Conservation (phyloP, 164 flowering plant genomes). For the Tinospora cordifolia region DNA sequence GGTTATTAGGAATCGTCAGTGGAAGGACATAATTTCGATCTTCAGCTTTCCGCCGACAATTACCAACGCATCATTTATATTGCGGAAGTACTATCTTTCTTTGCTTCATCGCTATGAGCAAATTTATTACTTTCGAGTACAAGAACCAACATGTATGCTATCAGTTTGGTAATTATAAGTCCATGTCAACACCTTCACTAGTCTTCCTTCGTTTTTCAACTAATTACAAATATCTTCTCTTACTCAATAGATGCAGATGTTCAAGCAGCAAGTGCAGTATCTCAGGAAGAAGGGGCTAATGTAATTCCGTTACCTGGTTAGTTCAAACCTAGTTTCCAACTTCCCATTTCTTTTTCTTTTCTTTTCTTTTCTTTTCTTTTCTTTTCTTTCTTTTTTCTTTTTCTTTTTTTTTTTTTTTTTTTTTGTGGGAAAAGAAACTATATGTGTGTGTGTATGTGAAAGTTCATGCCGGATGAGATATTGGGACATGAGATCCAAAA, state of each 20-base stretch:
- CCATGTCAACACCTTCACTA: background rate
- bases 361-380: background rate
- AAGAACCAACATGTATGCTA: slow-evolving; percentile 35
- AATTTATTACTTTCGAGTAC: slow-evolving; percentile 52
- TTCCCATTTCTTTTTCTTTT: background rate
- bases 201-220: background rate
- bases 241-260: slow-evolving; percentile 18
- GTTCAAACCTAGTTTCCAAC: background rate
- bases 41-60: slow-evolving; percentile 61
- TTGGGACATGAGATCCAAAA: no score
- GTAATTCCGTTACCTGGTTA: slow-evolving; percentile 25
- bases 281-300: slow-evolving; percentile 21
- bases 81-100: slow-evolving; percentile 62
- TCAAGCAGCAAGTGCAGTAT: slow-evolving; percentile 7
- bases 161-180: slow-evolving; percentile 6
- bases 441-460: no score
- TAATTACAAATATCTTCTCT: slow-evolving; percentile 3
- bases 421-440: no score
- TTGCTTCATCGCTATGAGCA: slow-evolving; percentile 80
- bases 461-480: no score
- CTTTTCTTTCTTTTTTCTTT: no score
- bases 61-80: slow-evolving; percentile 65
- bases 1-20: slow-evolving; percentile 69
- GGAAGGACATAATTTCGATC: slow-evolving; percentile 62
- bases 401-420: no score